Evolutionary conservation across 2,329 filamentous ascomycete genomes (phyloP).

Genomic region (Alternaria sp.): DNA sequence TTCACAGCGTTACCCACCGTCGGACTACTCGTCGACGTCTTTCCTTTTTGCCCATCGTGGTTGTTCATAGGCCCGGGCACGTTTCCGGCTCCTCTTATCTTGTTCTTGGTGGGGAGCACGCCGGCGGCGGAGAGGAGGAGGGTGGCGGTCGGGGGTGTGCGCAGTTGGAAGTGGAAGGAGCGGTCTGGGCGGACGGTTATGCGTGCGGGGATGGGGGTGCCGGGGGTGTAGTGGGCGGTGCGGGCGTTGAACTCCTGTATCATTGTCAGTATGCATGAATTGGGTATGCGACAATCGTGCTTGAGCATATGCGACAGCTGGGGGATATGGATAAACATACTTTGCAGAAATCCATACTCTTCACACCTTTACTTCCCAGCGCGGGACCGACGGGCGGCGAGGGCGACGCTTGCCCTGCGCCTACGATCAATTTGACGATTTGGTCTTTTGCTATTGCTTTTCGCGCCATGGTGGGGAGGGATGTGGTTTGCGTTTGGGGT

Average conservation of each 20-base stretch:
- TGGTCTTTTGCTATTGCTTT: slow-evolving; percentile 47
- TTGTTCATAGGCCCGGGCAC: slow-evolving; percentile 54
- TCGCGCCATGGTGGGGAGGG: slow-evolving; percentile 40
- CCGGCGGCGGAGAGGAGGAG: slow-evolving; percentile 84
- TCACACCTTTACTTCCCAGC: slow-evolving; percentile 95
- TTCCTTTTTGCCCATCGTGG: slow-evolving; percentile 47
- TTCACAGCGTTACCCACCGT: slow-evolving; percentile 66
- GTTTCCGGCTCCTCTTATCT: slow-evolving; percentile 72
- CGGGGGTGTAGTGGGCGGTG: slow-evolving; percentile 80
- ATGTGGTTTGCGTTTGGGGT: slow-evolving; percentile 1
- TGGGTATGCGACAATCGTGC: neutral
- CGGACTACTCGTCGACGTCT: slow-evolving; percentile 38
- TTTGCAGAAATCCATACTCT: slow-evolving; percentile 98
- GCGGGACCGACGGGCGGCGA: slow-evolving; percentile 96
- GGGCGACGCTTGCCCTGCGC: slow-evolving; percentile 91
- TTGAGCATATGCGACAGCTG: too few relatives aligned
- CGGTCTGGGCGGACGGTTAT: slow-evolving; percentile 93
- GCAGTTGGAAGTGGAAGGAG: slow-evolving; percentile 89
- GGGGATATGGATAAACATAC: slow-evolving; percentile 11
- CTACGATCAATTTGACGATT: slow-evolving; percentile 96
- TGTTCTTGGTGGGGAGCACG: slow-evolving; percentile 75
- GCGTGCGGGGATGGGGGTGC: slow-evolving; percentile 87
- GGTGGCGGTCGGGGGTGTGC: slow-evolving; percentile 93
- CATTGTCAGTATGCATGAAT: too few relatives aligned
- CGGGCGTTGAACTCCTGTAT: slow-evolving; percentile 97